A percentile compares a stretch with the other conserved stretches of the same genome.
These are phyloP conservation scores for Candolleomyces eurysporus DNA, from an alignment of 768 basidiomycete species.

Conservation along the genomic window DNA sequence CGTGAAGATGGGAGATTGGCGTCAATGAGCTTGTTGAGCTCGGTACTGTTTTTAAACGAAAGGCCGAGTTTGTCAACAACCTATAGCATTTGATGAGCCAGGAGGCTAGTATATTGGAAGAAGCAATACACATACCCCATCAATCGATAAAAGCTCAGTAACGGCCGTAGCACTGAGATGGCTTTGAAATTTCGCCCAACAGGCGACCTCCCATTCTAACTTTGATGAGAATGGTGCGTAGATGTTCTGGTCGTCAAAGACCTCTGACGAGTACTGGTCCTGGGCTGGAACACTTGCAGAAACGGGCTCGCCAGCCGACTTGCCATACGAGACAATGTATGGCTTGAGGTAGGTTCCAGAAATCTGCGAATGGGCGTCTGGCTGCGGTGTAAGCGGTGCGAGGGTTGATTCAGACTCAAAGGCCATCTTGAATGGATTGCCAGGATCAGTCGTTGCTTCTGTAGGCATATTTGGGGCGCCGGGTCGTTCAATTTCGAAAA, in stretches of 20 bases:
- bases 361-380: no score
- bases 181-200: slow-evolving; percentile 35
- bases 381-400: no score
- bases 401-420: no score
- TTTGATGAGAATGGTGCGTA: slow-evolving; percentile 29
- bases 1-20: slow-evolving; percentile 16
- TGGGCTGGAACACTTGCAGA: neutral
- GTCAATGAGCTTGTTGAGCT: slow-evolving; percentile 29
- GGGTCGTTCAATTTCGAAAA: no score
- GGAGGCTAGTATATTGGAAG: no score
- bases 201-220: slow-evolving; percentile 37
- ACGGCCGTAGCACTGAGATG: slow-evolving; percentile 34
- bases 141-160: slow-evolving; percentile 35
- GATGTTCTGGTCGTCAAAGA: neutral
- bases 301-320: neutral
- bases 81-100: slow-evolving; percentile 13
- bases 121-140: slow-evolving; percentile 30
- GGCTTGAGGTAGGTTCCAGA: neutral
- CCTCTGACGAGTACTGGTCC: neutral
- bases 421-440: no score
- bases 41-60: slow-evolving; percentile 21
- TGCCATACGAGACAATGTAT: neutral
- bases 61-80: slow-evolving; percentile 23
- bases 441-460: no score
- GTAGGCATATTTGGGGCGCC: no score